Evolutionary conservation across 2,329 filamentous ascomycete genomes (phyloP).

Genomic region (Daldinia sp.): DNA sequence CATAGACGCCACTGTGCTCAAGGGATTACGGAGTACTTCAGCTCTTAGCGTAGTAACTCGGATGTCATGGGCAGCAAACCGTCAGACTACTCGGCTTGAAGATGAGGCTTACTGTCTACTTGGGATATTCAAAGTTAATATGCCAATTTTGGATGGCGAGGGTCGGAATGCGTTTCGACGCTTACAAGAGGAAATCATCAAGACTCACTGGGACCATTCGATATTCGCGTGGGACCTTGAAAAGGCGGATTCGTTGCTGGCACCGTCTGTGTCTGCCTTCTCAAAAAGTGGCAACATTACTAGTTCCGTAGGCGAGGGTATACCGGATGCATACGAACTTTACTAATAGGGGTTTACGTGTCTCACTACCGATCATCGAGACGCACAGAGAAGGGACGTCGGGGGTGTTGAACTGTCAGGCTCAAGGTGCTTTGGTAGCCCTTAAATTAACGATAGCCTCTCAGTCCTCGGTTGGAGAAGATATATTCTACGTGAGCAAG

Average conservation of each 20-base stretch:
- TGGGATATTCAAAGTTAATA: slow-evolving; percentile 1
- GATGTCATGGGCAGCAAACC: not conserved
- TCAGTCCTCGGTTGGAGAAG: not conserved
- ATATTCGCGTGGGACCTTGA: not conserved
- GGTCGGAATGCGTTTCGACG: not conserved
- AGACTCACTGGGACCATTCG: not conserved
- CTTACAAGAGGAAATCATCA: slow-evolving; percentile 1
- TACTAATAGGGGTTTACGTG: not conserved
- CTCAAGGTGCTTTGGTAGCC: not conserved
- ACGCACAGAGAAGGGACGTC: not conserved
- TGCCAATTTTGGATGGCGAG: slow-evolving; percentile 2
- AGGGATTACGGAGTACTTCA: not conserved
- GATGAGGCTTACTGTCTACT: slow-evolving; percentile 1
- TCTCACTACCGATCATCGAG: not conserved
- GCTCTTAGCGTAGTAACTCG: not conserved
- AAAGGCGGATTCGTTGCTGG: not conserved
- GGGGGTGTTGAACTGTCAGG: not conserved
- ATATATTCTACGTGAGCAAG: not conserved
- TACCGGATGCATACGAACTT: not conserved
- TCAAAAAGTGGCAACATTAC: not conserved
- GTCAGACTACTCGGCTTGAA: not conserved
- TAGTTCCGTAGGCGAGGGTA: not conserved
- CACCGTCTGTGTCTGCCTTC: not conserved
- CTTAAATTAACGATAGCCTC: not conserved
- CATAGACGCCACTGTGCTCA: not conserved